phyloP scores from a whole-genome alignment of 495 filamentous ascomycete genomes.

The Tuber brumale region DNA sequence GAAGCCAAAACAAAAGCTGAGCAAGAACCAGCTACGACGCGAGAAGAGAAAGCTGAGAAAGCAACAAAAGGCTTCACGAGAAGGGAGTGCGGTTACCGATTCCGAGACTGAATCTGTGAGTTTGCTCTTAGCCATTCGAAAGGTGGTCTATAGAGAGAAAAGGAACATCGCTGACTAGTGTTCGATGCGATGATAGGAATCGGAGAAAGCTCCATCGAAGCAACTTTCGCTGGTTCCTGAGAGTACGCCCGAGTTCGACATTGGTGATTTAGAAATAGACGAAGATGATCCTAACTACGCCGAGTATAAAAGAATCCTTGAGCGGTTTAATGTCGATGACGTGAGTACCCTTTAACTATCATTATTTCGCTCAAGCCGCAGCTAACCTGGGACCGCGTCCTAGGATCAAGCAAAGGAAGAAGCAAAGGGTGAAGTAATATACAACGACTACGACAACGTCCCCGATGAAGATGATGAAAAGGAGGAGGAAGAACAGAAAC shows the following conservation, averaged over 20 bases:
- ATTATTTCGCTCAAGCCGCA: not conserved
- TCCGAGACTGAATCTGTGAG: constrained; percentile 38
- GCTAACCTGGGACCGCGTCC: constrained; percentile 7
- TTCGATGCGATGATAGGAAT: constrained; percentile 33
- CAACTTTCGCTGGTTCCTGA: constrained; percentile 45
- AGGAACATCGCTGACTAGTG: constrained; percentile 7
- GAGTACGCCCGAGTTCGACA: constrained; percentile 44
- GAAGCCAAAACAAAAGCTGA: constrained; percentile 52
- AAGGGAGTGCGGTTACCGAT: constrained; percentile 35
- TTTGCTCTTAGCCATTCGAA: constrained; percentile 20
- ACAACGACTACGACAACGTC: constrained; percentile 79
- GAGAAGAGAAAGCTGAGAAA: constrained; percentile 88
- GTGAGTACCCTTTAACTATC: constrained; percentile 13
- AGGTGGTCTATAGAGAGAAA: constrained; percentile 18
- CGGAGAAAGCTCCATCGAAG: constrained; percentile 43
- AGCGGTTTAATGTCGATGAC: constrained; percentile 55
- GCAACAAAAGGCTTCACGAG: constrained; percentile 48
- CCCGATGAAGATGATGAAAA: constrained; percentile 76
- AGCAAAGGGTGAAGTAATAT: constrained; percentile 83
- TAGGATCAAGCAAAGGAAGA: constrained; percentile 56
- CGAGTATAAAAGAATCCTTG: constrained; percentile 73
- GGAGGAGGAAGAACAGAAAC: constrained; percentile 54
- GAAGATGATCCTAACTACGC: constrained; percentile 70
- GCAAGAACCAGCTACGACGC: constrained; percentile 76
- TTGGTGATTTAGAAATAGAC: constrained; percentile 48